Percentiles rank a stretch among this genome's conserved stretches.
Evolutionary conservation across 768 basidiomycete species (phyloP).

Genomic region (Tubosaeta sp.): DNA sequence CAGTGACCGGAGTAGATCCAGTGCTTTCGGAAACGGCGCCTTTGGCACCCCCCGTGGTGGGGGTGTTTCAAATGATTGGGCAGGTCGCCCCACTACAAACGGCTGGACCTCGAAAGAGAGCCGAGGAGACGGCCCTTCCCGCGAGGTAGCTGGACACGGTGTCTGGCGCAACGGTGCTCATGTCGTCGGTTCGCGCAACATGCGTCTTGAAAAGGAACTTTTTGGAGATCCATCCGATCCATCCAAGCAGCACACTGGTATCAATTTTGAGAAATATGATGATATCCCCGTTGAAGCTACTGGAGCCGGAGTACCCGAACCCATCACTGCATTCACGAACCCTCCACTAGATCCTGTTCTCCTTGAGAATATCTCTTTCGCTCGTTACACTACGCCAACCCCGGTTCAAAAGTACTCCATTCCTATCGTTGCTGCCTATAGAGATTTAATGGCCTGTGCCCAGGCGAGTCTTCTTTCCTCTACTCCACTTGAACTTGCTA

Average conservation of each 20-base stretch:
- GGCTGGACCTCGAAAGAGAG: slow-evolving; percentile 36
- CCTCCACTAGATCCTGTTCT: slow-evolving; percentile 91
- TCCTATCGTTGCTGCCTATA: slow-evolving; percentile 88
- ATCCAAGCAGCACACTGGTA: slow-evolving; percentile 90
- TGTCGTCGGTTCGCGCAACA: slow-evolving; percentile 76
- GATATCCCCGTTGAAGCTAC: slow-evolving; percentile 99
- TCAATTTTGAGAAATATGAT: slow-evolving; percentile 99
- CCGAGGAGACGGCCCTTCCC: slow-evolving; percentile 37
- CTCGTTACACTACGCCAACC: slow-evolving; percentile 93
- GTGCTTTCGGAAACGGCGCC: slow-evolving; percentile 39
- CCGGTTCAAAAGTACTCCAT: slow-evolving; percentile 99
- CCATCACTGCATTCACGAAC: slow-evolving; percentile 78
- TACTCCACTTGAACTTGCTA: slow-evolving; percentile 7
- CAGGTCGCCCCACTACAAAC: slow-evolving; percentile 33
- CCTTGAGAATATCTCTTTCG: slow-evolving; percentile 89
- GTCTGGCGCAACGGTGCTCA: slow-evolving; percentile 90
- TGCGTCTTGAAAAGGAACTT: slow-evolving; percentile 91
- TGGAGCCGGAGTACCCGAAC: slow-evolving; percentile 95
- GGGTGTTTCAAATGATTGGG: slow-evolving; percentile 35
- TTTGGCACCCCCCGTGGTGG: slow-evolving; percentile 35
- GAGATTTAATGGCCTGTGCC: slow-evolving; percentile 94
- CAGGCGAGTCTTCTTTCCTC: slow-evolving; percentile 48
- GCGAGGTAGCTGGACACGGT: slow-evolving; percentile 52
- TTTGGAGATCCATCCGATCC: slow-evolving; percentile 87
- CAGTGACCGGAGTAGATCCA: slow-evolving; percentile 33